Conservation (phyloP, 2,329 filamentous ascomycete species). For the Neoascochyta sp. region DNA sequence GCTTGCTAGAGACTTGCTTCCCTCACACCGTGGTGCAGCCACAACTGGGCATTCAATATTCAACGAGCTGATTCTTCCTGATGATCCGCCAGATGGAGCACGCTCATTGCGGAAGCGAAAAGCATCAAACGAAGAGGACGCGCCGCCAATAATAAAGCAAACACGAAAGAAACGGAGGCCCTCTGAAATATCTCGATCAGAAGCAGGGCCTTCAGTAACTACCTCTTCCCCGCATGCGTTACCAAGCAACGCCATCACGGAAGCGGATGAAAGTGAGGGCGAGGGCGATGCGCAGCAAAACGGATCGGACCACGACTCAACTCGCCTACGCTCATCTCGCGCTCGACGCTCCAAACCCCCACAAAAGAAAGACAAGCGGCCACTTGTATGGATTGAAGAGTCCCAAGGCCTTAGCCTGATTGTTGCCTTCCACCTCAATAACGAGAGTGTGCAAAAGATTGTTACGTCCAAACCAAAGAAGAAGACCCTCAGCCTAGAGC, state of each 20-base stretch:
- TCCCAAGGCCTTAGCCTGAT: conserved; percentile 28
- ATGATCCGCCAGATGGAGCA: conserved; percentile 71
- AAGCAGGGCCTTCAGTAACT: conserved; percentile 24
- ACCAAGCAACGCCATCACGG: conserved; percentile 26
- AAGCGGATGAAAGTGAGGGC: conserved; percentile 29
- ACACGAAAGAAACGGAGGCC: conserved; percentile 44
- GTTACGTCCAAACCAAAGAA: conserved; percentile 57
- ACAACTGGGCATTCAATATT: conserved; percentile 68
- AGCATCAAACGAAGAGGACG: conserved; percentile 66
- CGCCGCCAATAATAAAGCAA: conserved; percentile 43
- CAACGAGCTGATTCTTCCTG: conserved; percentile 66
- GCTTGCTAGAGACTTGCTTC: conserved; percentile 67
- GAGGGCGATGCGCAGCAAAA: conserved; percentile 25
- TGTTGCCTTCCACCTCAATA: conserved; percentile 41
- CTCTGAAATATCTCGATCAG: conserved; percentile 34
- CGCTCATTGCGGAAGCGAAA: conserved; percentile 80
- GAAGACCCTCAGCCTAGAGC: conserved; percentile 30
- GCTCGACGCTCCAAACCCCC: conserved; percentile 28
- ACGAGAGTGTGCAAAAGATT: conserved; percentile 59
- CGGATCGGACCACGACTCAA: conserved; percentile 28
- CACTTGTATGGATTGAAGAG: conserved; percentile 37
- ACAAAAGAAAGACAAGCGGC: conserved; percentile 35
- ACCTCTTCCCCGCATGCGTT: conserved; percentile 29
- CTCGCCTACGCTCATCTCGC: conserved; percentile 29
- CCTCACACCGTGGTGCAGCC: conserved; percentile 62